Percentiles rank a stretch among this genome's conserved stretches.
Conservation (phyloP, 306 rosid species). For the Cotoneaster glaucophyllus region DNA sequence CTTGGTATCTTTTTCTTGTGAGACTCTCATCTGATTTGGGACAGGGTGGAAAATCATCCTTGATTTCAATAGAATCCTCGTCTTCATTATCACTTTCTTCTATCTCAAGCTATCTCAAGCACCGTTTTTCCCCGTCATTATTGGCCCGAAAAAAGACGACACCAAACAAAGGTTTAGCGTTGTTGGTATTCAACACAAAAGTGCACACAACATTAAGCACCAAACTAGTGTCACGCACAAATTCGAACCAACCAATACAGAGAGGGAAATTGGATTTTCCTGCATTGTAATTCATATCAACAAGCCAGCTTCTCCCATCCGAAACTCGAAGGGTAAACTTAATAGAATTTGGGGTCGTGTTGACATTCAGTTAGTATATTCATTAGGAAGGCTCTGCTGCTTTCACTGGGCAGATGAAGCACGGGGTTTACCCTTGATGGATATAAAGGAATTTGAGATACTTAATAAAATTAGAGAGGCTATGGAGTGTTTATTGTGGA, state of each 20-base stretch:
- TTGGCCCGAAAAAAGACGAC: not conserved
- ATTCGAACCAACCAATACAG: conserved; percentile 27
- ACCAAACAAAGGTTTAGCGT: not conserved
- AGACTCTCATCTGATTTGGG: not conserved
- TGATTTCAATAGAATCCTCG: not conserved
- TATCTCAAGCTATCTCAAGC: not conserved
- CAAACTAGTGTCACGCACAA: conserved; percentile 11
- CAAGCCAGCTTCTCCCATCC: conserved; percentile 1
- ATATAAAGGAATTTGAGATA: not conserved
- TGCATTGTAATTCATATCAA: no score
- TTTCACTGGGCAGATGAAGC: conserved; percentile 46
- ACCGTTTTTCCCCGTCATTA: not conserved
- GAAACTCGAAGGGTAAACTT: not conserved
- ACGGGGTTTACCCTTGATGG: conserved; percentile 74
- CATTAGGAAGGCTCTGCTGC: not conserved
- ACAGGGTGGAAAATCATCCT: not conserved
- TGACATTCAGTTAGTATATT: not conserved
- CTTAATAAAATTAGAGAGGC: no score
- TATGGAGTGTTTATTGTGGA: no score
- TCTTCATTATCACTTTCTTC: not conserved
- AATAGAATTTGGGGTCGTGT: not conserved
- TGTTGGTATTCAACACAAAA: not conserved
- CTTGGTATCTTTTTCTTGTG: not conserved
- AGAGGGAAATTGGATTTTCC: not conserved
- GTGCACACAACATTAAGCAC: conserved; percentile 1